Percentiles rank a stretch among this genome's conserved stretches.
Evolutionary conservation across 352 stramenopile genomes (phyloP).

Genomic region (Phytophthora cajani): DNA sequence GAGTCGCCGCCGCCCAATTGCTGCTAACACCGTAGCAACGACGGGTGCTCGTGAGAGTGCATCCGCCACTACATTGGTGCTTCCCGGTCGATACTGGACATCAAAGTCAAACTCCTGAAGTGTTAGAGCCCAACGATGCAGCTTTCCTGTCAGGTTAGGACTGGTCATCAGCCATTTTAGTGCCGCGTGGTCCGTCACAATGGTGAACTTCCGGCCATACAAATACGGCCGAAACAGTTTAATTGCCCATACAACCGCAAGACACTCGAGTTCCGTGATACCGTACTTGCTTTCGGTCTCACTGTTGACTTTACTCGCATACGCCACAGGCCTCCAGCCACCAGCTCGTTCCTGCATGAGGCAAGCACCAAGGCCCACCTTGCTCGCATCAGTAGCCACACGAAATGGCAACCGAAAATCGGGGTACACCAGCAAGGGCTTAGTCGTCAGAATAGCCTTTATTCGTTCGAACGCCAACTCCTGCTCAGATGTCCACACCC

Average conservation of each 20-base stretch:
- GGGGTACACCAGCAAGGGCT: background rate
- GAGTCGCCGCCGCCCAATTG: background rate
- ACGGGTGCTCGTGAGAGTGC: conserved; percentile 18
- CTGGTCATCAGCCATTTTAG: background rate
- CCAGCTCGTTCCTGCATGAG: conserved; percentile 1
- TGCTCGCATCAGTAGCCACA: background rate
- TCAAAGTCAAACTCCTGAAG: conserved; percentile 34
- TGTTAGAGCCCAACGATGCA: conserved; percentile 25
- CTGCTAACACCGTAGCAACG: background rate
- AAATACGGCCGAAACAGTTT: background rate
- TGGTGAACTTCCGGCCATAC: background rate
- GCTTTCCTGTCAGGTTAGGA: background rate
- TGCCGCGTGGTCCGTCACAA: background rate
- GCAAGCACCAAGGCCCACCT: background rate
- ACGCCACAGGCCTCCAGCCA: background rate
- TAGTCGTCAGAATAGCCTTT: background rate
- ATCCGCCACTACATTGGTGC: conserved; percentile 20
- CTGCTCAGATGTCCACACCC: background rate
- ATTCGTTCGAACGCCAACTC: background rate
- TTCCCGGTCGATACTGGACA: conserved; percentile 10
- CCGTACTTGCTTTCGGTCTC: background rate
- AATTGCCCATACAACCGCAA: background rate
- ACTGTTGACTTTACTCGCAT: background rate
- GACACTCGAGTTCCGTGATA: background rate
- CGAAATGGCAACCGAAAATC: background rate